Percentiles rank a stretch among this genome's conserved stretches.
phyloP scores from a whole-genome alignment of 371 early-diverging fungal species.

The Blakeslea trispora region DNA sequence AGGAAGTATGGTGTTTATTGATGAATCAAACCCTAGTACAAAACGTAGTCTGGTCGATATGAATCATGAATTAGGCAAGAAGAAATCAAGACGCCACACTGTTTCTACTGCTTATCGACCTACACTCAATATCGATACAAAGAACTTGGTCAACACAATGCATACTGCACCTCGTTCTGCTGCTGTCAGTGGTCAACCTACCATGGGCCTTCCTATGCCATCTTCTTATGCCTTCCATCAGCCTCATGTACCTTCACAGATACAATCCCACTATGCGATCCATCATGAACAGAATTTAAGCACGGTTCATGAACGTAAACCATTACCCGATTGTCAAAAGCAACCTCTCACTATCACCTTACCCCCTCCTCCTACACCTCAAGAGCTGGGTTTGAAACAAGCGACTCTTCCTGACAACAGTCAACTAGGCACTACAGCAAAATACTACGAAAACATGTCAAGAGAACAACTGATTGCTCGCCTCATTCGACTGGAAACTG shows the following conservation, averaged over 20 bases:
- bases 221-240: background rate
- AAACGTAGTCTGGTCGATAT: background rate
- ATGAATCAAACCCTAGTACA: slow-evolving; percentile 6
- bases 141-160: slow-evolving; percentile 8
- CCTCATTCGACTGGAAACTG: slow-evolving; percentile 21
- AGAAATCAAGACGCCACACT: slow-evolving; percentile 30
- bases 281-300: background rate
- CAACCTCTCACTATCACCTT: slow-evolving; percentile 23
- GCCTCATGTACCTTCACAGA: background rate
- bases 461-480: slow-evolving; percentile 30
- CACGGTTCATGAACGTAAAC: slow-evolving; percentile 19
- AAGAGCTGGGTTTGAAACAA: slow-evolving; percentile 31
- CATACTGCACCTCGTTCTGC: slow-evolving; percentile 28
- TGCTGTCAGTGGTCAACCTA: slow-evolving; percentile 4
- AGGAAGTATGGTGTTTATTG: slow-evolving; percentile 11
- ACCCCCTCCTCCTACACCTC: slow-evolving; percentile 43
- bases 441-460: slow-evolving; percentile 26
- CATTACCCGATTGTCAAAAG: slow-evolving; percentile 22
- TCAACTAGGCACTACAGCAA: slow-evolving; percentile 11
- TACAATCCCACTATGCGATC: background rate
- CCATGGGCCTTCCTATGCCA: too few relatives aligned
- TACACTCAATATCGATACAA: slow-evolving; percentile 25
- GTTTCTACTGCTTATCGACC: slow-evolving; percentile 27
- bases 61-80: slow-evolving; percentile 6
- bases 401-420: too few relatives aligned